Conservation (phyloP, 2,329 filamentous ascomycete species). For the Colletotrichum shisoi region DNA sequence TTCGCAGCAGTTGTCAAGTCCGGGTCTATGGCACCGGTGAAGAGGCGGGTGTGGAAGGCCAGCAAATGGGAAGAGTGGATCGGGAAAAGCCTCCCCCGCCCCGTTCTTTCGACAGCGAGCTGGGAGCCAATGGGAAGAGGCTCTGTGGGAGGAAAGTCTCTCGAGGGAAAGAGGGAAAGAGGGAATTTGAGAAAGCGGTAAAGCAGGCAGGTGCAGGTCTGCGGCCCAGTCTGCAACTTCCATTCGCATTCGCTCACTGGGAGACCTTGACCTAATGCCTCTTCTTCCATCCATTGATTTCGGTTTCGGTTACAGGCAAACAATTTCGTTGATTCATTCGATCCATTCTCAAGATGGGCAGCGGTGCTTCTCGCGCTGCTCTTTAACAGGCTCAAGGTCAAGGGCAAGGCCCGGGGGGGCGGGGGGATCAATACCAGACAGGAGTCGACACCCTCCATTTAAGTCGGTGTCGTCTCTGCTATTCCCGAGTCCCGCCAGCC, state of each 20-base stretch:
- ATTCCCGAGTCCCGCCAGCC: neutral
- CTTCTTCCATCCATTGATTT: neutral
- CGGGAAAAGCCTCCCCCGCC: constrained; percentile 21
- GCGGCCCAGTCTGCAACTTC: neutral
- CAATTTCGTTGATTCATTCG: constrained; percentile 2
- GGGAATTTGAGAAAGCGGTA: neutral
- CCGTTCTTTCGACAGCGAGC: constrained; percentile 1
- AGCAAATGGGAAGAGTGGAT: constrained; percentile 32
- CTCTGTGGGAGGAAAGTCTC: constrained; percentile 15
- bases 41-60: constrained; percentile 25
- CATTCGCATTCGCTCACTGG: neutral
- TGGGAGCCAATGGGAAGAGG: constrained; percentile 27
- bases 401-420: neutral
- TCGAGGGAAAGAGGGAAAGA: constrained; percentile 6
- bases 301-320: constrained; percentile 9
- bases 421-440: neutral
- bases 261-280: neutral
- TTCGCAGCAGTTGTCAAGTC: constrained; percentile 37
- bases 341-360: constrained; percentile 5
- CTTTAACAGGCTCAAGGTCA: neutral
- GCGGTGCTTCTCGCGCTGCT: neutral
- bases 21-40: constrained; percentile 38
- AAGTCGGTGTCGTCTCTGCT: neutral
- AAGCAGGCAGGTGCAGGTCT: neutral
- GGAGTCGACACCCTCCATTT: neutral